phyloP scores from a whole-genome alignment of 1,139 yeast species.

The Pichia sp. region DNA sequence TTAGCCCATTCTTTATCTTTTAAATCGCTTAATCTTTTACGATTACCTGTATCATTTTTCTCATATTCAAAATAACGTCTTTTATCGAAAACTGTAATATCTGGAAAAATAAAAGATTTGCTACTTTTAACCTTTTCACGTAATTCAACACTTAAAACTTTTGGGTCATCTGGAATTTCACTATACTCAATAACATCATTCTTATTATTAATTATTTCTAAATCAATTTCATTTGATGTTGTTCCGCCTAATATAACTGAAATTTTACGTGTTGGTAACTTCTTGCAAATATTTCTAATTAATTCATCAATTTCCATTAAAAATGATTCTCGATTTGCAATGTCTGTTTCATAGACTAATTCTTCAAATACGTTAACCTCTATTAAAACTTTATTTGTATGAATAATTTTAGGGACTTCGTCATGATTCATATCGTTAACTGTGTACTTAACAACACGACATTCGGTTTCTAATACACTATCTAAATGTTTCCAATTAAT shows the following conservation, averaged over 20 bases:
- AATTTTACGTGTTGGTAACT: constrained; percentile 62
- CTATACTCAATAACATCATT: constrained; percentile 23
- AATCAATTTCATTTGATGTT: constrained; percentile 19
- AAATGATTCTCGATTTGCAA: constrained; percentile 28
- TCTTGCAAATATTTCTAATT: constrained; percentile 44
- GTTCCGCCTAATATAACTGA: constrained; percentile 46
- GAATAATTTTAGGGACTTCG: constrained; percentile 48
- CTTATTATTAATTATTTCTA: constrained; percentile 9
- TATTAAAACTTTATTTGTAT: constrained; percentile 55
- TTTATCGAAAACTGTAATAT: constrained; percentile 39
- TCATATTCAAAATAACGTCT: constrained; percentile 47
- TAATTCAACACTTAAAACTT: constrained; percentile 12
- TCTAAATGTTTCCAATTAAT: constrained; percentile 46
- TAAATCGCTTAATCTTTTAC: constrained; percentile 10
- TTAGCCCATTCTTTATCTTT: constrained; percentile 23
- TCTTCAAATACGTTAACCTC: constrained; percentile 37
- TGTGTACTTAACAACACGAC: constrained; percentile 41
- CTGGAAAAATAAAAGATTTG: constrained; percentile 37
- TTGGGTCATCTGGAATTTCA: constrained; percentile 33
- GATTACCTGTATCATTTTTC: constrained; percentile 40
- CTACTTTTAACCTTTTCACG: constrained; percentile 16
- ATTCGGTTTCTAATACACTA: constrained; percentile 38
- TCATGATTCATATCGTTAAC: constrained; percentile 38
- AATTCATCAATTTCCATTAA: constrained; percentile 43
- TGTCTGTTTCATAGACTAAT: constrained; percentile 19